A percentile compares a stretch with the other conserved stretches of the same genome.
phyloP scores from a whole-genome alignment of 75 land plant species.

The Pinus taeda region DNA sequence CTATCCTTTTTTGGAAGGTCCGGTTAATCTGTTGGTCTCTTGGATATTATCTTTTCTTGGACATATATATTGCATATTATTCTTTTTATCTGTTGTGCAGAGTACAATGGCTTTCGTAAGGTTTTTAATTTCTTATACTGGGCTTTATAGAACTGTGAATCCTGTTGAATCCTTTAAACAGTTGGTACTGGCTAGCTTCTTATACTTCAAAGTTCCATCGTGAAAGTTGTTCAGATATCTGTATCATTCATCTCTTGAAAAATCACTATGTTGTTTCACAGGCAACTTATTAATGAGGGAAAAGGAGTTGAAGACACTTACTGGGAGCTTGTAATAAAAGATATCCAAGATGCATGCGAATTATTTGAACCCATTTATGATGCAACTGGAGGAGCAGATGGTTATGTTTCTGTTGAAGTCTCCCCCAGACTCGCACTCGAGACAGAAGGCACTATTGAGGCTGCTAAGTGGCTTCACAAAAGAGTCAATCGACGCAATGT shows the following conservation, averaged over 20 bases:
- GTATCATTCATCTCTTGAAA: background rate
- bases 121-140: background rate
- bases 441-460: conserved; percentile 70
- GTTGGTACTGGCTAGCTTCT: background rate
- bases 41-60: background rate
- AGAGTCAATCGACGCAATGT: conserved; percentile 78
- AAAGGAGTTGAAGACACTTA: conserved; percentile 81
- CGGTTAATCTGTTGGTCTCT: background rate
- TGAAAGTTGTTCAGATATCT: background rate
- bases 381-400: conserved; percentile 84
- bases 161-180: background rate
- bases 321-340: conserved; percentile 94
- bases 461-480: conserved; percentile 93
- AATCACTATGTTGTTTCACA: conserved; percentile 15
- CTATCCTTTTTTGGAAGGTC: background rate
- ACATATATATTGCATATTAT: too few species aligned
- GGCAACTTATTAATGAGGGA: conserved; percentile 78
- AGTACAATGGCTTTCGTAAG: background rate
- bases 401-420: conserved; percentile 96
- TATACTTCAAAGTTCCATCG: background rate
- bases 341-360: conserved; percentile 97
- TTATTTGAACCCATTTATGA: conserved; percentile 82
- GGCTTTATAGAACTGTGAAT: background rate
- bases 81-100: background rate
- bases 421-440: conserved; percentile 94